Base-by-base conservation (phyloP, 805 yeast species). In the Candida anglica region DNA sequence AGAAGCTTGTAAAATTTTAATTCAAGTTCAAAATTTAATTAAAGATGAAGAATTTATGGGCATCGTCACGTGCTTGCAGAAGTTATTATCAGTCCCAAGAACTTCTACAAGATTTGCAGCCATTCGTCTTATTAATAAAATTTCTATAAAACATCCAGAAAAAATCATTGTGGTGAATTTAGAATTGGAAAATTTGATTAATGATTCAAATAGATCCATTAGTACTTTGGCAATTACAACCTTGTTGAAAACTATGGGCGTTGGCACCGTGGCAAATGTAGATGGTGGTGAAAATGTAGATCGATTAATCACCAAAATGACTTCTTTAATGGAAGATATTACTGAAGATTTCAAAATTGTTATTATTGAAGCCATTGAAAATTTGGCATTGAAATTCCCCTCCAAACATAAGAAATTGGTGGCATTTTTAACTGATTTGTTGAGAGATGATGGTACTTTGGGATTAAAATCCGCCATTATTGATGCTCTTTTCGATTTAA, bases 141-240 rank as follows among this genome's bases (percentile, higher is more conserved):
- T 86, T 47, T 91, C 98, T 3, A 70, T 83, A 73, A 75, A 72
- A 44, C 77, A 79, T 41, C 96, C 98, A 6, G 86, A 82, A 47
- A 81, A 78, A 50, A 75, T 83, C 33, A 78, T 84, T 43, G 75
- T 76, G 28, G 87, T 94, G 58, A 93, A 87, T 54, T 66, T 73
- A 32, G 97, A 89, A 58, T 74, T 93, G 52, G 98, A 93, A 63
- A 66, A 78, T 20, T 73, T 93, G 56, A 86, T 93, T 50, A 81
- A 82, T 54, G 98, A 91, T 59, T 58, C 89, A 17, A 88, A 86
- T 65, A 79, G 96, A 63, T 81, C 96, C 21, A 79, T 93, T 44
- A 91, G 98, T 10, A 93, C 98, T 11, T 91, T 87, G 61, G 97
- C 98, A 18, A 93, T 93, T 56, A 93, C 98, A 21, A 91, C 98